Conservation (phyloP, 2,329 filamentous ascomycete genomes). For the Elsinoe perseae region DNA sequence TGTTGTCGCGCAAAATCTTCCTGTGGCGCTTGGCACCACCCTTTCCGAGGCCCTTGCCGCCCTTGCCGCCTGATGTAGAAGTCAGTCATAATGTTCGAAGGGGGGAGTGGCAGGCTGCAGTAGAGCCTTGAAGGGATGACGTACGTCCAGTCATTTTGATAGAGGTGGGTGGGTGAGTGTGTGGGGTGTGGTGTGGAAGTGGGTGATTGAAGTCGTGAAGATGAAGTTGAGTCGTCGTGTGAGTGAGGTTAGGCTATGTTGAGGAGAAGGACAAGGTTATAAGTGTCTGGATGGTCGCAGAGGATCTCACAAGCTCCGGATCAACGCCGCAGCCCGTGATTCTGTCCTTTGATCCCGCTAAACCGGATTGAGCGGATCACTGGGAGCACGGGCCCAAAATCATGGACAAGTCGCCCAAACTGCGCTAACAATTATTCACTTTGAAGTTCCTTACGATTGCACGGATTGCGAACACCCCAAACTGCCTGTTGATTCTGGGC, state of each 20-base stretch:
- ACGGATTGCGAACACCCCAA: slow-evolving; percentile 9
- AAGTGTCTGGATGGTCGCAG: neutral
- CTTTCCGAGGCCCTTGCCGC: slow-evolving; percentile 96
- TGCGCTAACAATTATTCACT: slow-evolving; percentile 10
- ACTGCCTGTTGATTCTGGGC: slow-evolving; percentile 14
- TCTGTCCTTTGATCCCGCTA: slow-evolving; percentile 10
- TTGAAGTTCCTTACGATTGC: slow-evolving; percentile 12
- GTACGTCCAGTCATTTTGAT: slow-evolving; percentile 47
- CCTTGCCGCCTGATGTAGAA: slow-evolving; percentile 68
- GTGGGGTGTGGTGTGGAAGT: slow-evolving; percentile 21
- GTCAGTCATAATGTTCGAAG: slow-evolving; percentile 37
- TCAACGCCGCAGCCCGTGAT: slow-evolving; percentile 12
- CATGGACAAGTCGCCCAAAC: slow-evolving; percentile 8
- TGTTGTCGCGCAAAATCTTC: slow-evolving; percentile 99
- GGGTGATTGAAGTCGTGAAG: slow-evolving; percentile 23
- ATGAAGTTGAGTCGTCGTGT: slow-evolving; percentile 22
- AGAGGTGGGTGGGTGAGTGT: slow-evolving; percentile 23
- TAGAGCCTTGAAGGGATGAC: slow-evolving; percentile 25
- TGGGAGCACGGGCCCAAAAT: slow-evolving; percentile 13
- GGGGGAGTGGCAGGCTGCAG: slow-evolving; percentile 7
- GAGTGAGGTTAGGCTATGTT: slow-evolving; percentile 20
- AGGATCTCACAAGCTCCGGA: slow-evolving; percentile 9
- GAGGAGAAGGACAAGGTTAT: slow-evolving; percentile 6
- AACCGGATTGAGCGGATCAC: slow-evolving; percentile 14
- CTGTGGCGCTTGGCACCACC: slow-evolving; percentile 97